phyloP scores from a whole-genome alignment of 192 early-diverging fungal genomes.

The Coemansia sp. region DNA sequence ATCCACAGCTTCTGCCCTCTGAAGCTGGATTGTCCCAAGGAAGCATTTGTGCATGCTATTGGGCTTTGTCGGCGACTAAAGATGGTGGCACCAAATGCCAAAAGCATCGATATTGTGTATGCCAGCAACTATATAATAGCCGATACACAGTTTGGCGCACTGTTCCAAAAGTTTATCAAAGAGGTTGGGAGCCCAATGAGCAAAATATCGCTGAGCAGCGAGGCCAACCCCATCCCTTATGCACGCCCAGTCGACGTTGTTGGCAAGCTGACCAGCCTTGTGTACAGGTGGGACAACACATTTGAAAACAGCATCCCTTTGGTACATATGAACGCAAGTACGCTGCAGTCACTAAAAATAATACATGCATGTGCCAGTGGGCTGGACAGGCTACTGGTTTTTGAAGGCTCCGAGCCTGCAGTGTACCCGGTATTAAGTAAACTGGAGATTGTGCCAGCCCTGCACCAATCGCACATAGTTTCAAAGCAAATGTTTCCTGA shows the following conservation, averaged over 20 bases:
- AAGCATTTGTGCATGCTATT: slow-evolving; percentile 12
- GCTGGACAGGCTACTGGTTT: neutral
- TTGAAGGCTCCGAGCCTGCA: neutral
- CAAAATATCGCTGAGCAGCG: neutral
- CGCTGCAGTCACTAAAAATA: neutral
- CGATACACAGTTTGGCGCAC: slow-evolving; percentile 9
- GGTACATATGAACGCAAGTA: neutral
- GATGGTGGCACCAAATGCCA: neutral
- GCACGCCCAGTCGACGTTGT: neutral
- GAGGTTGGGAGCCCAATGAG: neutral
- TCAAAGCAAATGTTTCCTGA: slow-evolving; percentile 1
- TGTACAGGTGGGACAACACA: slow-evolving; percentile 7
- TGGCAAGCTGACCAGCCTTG: neutral
- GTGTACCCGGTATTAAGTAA: neutral
- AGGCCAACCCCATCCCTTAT: neutral
- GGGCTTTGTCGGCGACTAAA: slow-evolving; percentile 5
- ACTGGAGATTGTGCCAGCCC: neutral
- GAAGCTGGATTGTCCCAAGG: slow-evolving; percentile 7
- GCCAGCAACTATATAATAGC: slow-evolving; percentile 10
- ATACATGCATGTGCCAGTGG: neutral
- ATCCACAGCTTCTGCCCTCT: neutral
- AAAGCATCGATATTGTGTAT: neutral
- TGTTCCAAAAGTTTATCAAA: slow-evolving; percentile 11
- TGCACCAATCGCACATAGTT: neutral
- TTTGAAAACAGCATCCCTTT: neutral